Evolutionary conservation across 1,284 basidiomycete genomes (phyloP).

Genomic region (Erythrobasidium hasegawianum): DNA sequence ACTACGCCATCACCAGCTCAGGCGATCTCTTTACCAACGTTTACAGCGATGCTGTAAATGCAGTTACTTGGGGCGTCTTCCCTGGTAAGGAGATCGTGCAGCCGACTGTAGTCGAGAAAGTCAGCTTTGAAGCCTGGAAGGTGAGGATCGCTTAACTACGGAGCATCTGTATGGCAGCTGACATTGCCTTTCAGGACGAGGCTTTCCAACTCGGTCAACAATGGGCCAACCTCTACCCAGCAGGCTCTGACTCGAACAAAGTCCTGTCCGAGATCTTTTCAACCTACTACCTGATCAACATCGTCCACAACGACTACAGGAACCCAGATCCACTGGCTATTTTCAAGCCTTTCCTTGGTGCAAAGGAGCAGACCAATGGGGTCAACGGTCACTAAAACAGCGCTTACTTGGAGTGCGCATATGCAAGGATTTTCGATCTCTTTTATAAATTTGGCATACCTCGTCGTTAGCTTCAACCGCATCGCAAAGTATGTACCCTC

Average conservation of each 20-base stretch:
- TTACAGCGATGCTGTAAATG: conserved; percentile 86
- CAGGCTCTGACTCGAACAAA: conserved; percentile 34
- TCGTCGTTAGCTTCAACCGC: no score
- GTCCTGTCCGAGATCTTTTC: conserved; percentile 41
- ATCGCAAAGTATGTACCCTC: no score
- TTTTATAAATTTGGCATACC: no score
- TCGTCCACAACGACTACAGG: conserved; percentile 46
- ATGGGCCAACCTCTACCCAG: conserved; percentile 45
- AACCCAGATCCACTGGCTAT: conserved; percentile 65
- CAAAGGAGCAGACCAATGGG: no score
- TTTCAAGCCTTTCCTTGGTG: conserved; percentile 70
- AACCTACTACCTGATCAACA: conserved; percentile 44
- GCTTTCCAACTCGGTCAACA: conserved; percentile 46
- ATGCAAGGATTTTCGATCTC: no score
- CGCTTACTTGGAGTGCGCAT: no score
- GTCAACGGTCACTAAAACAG: no score
- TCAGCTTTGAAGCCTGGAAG: conserved; percentile 98
- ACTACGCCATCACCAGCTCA: conserved; percentile 71
- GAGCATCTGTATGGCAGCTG: background rate
- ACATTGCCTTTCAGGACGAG: conserved; percentile 43
- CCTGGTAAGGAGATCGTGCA: conserved; percentile 97
- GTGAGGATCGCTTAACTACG: conserved; percentile 56
- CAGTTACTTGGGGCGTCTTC: conserved; percentile 99
- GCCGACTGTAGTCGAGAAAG: conserved; percentile 94
- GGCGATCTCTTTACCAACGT: conserved; percentile 93